Evolutionary conservation across 75 land plant species (phyloP), one percentile per base, ranked within the genome.

Genomic region (Cunninghamia lanceolata): DNA sequence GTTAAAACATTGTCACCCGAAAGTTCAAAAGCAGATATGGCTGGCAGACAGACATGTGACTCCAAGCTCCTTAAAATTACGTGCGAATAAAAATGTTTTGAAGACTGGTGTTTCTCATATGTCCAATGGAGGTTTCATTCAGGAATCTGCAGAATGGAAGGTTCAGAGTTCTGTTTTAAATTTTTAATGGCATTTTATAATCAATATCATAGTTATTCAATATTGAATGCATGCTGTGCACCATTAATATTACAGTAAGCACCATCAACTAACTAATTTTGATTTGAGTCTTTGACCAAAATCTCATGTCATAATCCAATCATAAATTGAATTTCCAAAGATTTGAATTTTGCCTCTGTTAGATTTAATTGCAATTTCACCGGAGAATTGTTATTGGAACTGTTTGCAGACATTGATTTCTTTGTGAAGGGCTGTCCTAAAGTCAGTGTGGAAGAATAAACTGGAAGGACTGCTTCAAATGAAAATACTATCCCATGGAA

Each of bases 11-110:
- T 42, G 15, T 13, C 47, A 80, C 47, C 43, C 2, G 14, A 45
- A 80, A 45, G 46, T 80, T 45, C 82, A 80, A 45, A 80, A 80
- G 50, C 82, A 43, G 14, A 80, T n/a, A 80, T 80, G 50, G 32
- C 0, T 45, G 5, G 19, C 50, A 21, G 15, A 45, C 30, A 80
- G 30, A 10, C 50, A 45, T 25, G 28, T 13, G 14, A 0, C 32
- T 28, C 34, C 50, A 80, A 25, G 50, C 25, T 80, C 30, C 30
- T 80, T 28, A 9, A 80, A 80, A 45, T 40, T 80, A n/a, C 14
- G 40, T 42, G 82, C 50, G 10, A 80, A 40, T 45, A 80, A 43
- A 25, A 80, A 80, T 28, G 6, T 80, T 80, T 2, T 14, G 32
- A 80, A 45, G 50, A 11, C 46, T 43, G 46, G 50, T 14, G 28